These are phyloP conservation scores for Penicillium rolfsii DNA, from an alignment of 2,329 filamentous ascomycete genomes.

Conservation along the genomic window DNA sequence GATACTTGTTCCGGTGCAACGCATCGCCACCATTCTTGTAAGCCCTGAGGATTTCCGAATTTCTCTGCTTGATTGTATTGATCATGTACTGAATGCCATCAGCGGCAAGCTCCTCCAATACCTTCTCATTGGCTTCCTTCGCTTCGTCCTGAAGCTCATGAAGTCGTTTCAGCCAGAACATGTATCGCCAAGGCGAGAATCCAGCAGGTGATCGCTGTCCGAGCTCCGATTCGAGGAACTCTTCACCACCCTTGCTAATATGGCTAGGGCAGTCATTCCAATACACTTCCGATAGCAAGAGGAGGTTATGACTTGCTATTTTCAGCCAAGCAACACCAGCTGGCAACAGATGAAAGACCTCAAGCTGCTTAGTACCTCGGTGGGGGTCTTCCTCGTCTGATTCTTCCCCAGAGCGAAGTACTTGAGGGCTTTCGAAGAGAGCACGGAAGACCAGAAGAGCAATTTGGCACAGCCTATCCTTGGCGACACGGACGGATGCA, in stretches of 20 bases:
- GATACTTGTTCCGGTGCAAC: slow-evolving; percentile 20
- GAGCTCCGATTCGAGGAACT: slow-evolving; percentile 29
- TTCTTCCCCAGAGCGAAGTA: slow-evolving; percentile 20
- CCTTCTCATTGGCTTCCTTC: slow-evolving; percentile 19
- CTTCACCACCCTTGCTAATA: slow-evolving; percentile 22
- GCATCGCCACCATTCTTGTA: slow-evolving; percentile 14
- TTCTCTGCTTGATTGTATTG: slow-evolving; percentile 16
- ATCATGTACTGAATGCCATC: slow-evolving; percentile 30
- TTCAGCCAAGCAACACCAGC: slow-evolving; percentile 25
- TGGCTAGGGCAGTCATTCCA: slow-evolving; percentile 27
- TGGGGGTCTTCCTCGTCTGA: slow-evolving; percentile 22
- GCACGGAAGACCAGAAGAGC: slow-evolving; percentile 25
- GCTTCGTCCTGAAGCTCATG: slow-evolving; percentile 30
- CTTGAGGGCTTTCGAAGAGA: slow-evolving; percentile 14
- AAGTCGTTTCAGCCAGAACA: slow-evolving; percentile 34
- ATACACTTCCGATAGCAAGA: slow-evolving; percentile 26
- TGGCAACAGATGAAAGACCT: slow-evolving; percentile 24
- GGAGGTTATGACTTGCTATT: slow-evolving; percentile 21
- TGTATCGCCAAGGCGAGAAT: slow-evolving; percentile 32
- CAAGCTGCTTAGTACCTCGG: slow-evolving; percentile 9
- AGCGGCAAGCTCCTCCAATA: slow-evolving; percentile 23
- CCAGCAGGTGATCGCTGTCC: slow-evolving; percentile 28
- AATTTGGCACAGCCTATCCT: slow-evolving; percentile 28
- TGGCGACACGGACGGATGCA: slow-evolving; percentile 26
- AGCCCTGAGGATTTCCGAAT: slow-evolving; percentile 24